These are phyloP conservation scores for Monilinia polystroma DNA, from an alignment of 2,329 filamentous ascomycete species.

Conservation along the genomic window DNA sequence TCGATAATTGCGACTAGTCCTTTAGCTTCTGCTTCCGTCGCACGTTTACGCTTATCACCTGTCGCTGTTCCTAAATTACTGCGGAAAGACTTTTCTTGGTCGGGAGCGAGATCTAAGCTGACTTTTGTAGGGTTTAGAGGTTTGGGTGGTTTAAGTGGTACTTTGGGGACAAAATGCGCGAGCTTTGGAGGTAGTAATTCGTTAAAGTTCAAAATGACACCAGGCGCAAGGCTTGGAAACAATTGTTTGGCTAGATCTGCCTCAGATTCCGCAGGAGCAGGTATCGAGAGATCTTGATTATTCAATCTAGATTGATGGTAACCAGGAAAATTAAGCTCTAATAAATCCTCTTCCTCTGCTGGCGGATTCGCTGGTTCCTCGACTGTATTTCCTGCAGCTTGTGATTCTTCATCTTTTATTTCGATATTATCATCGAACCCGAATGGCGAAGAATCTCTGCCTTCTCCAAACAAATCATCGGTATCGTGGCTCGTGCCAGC, in stretches of 20 bases:
- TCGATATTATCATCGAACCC: slow-evolving; percentile 31
- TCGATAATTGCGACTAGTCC: slow-evolving; percentile 49
- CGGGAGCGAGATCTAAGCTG: slow-evolving; percentile 78
- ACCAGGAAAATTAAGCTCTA: slow-evolving; percentile 49
- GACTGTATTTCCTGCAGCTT: slow-evolving; percentile 25
- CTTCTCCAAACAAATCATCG: slow-evolving; percentile 69
- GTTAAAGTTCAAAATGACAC: slow-evolving; percentile 74
- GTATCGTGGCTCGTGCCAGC: slow-evolving; percentile 57
- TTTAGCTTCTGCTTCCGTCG: slow-evolving; percentile 52
- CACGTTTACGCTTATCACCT: slow-evolving; percentile 53
- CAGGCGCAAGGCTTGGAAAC: slow-evolving; percentile 77
- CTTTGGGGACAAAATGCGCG: slow-evolving; percentile 75
- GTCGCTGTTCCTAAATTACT: slow-evolving; percentile 60
- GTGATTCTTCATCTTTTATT: slow-evolving; percentile 26
- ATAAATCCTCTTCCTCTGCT: slow-evolving; percentile 31
- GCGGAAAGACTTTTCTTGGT: slow-evolving; percentile 83
- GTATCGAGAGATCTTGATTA: slow-evolving; percentile 63
- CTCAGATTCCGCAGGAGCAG: slow-evolving; percentile 68
- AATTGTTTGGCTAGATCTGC: slow-evolving; percentile 75
- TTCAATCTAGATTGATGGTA: slow-evolving; percentile 35
- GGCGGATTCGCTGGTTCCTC: slow-evolving; percentile 30
- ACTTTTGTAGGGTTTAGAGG: slow-evolving; percentile 83
- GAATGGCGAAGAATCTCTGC: slow-evolving; percentile 39
- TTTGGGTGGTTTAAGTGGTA: slow-evolving; percentile 75
- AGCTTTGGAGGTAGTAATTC: slow-evolving; percentile 79